Evolutionary conservation across 202 grass and related monocot genomes (phyloP).

Genomic region (Elaeis oleifera): DNA sequence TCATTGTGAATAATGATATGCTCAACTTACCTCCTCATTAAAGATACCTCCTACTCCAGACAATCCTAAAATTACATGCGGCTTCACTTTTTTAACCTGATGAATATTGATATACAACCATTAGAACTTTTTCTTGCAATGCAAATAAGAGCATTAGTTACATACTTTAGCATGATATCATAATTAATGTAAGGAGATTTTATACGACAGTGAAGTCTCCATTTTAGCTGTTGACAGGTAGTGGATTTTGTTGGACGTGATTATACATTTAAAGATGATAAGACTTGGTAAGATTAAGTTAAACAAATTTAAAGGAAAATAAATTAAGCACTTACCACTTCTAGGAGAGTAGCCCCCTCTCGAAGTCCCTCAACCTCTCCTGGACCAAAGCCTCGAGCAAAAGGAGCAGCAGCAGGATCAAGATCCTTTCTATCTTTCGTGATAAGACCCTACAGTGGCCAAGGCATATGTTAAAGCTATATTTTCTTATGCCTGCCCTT

Average conservation of each 20-base stretch:
- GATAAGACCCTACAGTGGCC: constrained; percentile 58
- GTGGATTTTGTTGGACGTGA: too few species aligned
- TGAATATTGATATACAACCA: constrained; percentile 8
- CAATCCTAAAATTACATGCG: constrained; percentile 93
- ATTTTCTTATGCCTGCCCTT: background rate
- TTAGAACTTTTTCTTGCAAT: background rate
- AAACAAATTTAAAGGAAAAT: background rate
- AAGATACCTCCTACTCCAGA: constrained; percentile 99
- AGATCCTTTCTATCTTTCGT: constrained; percentile 60
- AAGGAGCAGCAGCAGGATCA: constrained; percentile 69
- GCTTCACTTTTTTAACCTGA: constrained; percentile 92
- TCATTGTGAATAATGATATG: too few species aligned
- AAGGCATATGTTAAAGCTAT: constrained; percentile 2
- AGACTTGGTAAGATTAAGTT: background rate
- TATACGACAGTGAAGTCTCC: too few species aligned
- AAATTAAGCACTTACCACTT: constrained; percentile 61
- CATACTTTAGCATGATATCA: too few species aligned
- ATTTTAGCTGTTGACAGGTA: too few species aligned
- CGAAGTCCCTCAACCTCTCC: constrained; percentile 68
- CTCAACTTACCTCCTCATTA: constrained; percentile 37
- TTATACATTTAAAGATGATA: too few species aligned
- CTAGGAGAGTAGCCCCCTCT: constrained; percentile 82
- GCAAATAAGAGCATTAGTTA: too few species aligned
- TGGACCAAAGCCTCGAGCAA: constrained; percentile 74
- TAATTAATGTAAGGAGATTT: too few species aligned